Evolutionary conservation across 495 filamentous ascomycete genomes (phyloP), one percentile per base, ranked within the genome.

Genomic region (Peziza echinospora): DNA sequence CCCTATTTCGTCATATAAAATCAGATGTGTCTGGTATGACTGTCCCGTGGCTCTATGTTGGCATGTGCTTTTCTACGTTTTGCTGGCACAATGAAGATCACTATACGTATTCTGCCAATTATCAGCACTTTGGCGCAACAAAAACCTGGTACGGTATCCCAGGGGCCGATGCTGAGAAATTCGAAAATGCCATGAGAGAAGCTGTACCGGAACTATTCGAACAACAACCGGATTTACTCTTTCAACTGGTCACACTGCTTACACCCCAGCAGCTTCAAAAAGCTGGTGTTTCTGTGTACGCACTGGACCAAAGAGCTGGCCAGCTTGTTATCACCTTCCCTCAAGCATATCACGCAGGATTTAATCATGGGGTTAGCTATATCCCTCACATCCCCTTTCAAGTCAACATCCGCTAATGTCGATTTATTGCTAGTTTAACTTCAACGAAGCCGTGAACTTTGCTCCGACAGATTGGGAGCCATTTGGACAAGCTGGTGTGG

Each of bases 121-220:
- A 99, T 53, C 89, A 99, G 55, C 89, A 99, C 56, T 93, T 99
- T 58, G 89, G 89, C 28, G 82, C 87, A 0, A 99, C 91, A 0
- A 99, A 99, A 63, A 99, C 89, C 0, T 99, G 89, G 89, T 99
- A 99, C 58, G 91, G 91, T 3, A 93, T 99, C 54, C 91, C 89
- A 3, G 87, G 77, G 30, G 80, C 82, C 5, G 89, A 96, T 61
- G 83, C 87, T 0, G 79, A 84, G 55, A 86, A 84, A 47, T 96
- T 99, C 52, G 89, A 99, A 60, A 71, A 77, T 39, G 89, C 91
- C 0, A 99, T 96, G 89, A 72, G 77, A 26, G 78, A 92, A 57
- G 86, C 87, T 5, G 85, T 96, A 3, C 89, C 89, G 0, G 89
- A 99, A 57, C 69, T 99, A 1, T 96, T 96, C 54, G 89, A 96